phyloP scores from a whole-genome alignment of 192 early-diverging fungal genomes.

The Rhizophlyctis rosea region DNA sequence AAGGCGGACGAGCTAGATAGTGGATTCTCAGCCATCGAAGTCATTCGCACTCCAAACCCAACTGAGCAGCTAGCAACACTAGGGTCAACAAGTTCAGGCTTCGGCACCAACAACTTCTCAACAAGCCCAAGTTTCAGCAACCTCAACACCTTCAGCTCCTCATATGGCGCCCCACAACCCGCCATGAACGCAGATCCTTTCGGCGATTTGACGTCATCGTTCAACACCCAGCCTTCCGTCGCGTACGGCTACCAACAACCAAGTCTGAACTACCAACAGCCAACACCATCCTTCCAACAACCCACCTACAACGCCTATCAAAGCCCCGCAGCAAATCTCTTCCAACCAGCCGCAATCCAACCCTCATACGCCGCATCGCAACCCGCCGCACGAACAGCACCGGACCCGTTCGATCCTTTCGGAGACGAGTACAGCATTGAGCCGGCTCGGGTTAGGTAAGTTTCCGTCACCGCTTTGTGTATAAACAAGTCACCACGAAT shows the following conservation, averaged over 20 bases:
- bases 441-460: too few relatives aligned
- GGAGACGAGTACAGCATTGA: background rate
- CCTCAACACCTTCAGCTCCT: background rate
- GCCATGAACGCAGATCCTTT: background rate
- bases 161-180: background rate
- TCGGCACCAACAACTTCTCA: too few relatives aligned
- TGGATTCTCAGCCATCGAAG: constrained; percentile 5
- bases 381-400: background rate
- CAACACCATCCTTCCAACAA: background rate
- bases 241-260: background rate
- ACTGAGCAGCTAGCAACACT: background rate
- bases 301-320: background rate
- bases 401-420: background rate
- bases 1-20: constrained; percentile 16
- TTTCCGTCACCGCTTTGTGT: too few relatives aligned
- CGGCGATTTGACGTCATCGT: background rate
- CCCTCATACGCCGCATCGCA: background rate
- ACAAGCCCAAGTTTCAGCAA: too few relatives aligned
- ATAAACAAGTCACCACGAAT: too few relatives aligned
- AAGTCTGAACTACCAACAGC: too few relatives aligned
- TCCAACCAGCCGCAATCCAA: background rate
- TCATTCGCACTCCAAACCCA: background rate
- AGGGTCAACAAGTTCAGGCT: background rate
- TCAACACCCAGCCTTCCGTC: background rate
- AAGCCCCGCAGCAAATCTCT: too few relatives aligned